These are phyloP conservation scores for Calocera cornea DNA, from an alignment of 768 basidiomycete genomes.

Conservation along the genomic window DNA sequence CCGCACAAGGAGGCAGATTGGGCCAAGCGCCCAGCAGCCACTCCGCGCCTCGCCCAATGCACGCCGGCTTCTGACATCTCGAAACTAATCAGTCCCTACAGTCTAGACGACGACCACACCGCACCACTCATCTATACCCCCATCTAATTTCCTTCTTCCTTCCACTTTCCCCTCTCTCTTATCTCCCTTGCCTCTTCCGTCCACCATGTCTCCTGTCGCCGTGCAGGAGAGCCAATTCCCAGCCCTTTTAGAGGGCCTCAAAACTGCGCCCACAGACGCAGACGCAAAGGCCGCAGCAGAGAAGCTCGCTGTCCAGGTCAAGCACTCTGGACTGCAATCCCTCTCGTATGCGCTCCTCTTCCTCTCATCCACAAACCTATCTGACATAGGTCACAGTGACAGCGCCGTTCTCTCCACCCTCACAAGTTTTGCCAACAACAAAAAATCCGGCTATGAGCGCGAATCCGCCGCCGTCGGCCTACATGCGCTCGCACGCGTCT, in stretches of 20 bases:
- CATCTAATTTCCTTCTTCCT: not conserved
- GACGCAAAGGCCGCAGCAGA: slow-evolving; percentile 79
- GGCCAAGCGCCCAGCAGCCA: not conserved
- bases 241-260: not conserved
- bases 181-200: not conserved
- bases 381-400: slow-evolving; percentile 34
- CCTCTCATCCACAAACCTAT: slow-evolving; percentile 7
- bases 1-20: no score
- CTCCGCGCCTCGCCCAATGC: no score
- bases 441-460: slow-evolving; percentile 78
- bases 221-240: not conserved
- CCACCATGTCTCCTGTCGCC: not conserved
- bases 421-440: slow-evolving; percentile 59
- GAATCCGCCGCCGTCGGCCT: slow-evolving; percentile 76
- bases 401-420: slow-evolving; percentile 47
- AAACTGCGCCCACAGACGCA: slow-evolving; percentile 19
- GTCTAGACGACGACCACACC: slow-evolving; percentile 2
- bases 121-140: not conserved
- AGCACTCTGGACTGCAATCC: slow-evolving; percentile 46
- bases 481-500: slow-evolving; percentile 53
- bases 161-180: not conserved
- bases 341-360: slow-evolving; percentile 36
- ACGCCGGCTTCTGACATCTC: not conserved
- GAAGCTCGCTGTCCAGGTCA: slow-evolving; percentile 57
- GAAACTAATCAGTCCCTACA: not conserved